Evolutionary conservation across 805 yeast species (phyloP).

Genomic region (Zygotorulaspora danielsina): DNA sequence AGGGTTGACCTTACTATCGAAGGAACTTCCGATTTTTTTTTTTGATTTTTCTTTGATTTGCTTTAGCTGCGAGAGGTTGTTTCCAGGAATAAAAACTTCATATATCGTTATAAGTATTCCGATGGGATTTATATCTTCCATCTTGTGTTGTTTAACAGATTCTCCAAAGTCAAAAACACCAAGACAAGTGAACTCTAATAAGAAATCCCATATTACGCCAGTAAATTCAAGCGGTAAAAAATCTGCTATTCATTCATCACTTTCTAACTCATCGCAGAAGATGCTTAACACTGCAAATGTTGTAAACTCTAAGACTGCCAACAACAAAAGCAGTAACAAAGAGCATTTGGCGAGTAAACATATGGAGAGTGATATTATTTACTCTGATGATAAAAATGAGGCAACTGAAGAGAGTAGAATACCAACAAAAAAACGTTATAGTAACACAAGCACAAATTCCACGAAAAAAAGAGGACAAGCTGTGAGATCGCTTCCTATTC

Average conservation of each 20-base stretch:
- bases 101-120: slow-evolving; percentile 6
- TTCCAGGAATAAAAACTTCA: not conserved
- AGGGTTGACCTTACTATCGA: slow-evolving; percentile 2
- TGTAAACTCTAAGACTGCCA: not conserved
- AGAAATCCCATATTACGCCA: not conserved
- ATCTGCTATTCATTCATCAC: slow-evolving; percentile 13
- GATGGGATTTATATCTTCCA: slow-evolving; percentile 38
- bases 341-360: not conserved
- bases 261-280: slow-evolving; percentile 20
- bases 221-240: slow-evolving; percentile 7
- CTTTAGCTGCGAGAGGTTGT: too few relatives aligned
- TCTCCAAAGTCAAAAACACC: slow-evolving; percentile 16
- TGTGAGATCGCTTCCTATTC: slow-evolving; percentile 8
- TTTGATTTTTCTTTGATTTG: too few relatives aligned
- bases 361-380: not conserved
- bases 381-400: not conserved
- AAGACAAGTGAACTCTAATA: slow-evolving; percentile 10
- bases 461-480: slow-evolving; percentile 4
- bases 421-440: slow-evolving; percentile 4
- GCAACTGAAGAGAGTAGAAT: slow-evolving; percentile 1
- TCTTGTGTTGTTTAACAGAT: slow-evolving; percentile 20
- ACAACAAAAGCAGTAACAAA: slow-evolving; percentile 1
- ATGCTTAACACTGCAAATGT: slow-evolving; percentile 7
- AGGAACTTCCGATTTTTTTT: slow-evolving; percentile 10
- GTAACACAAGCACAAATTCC: slow-evolving; percentile 5